Conservation (phyloP, 2,329 filamentous ascomycete genomes). For the Cordyceps cateniannulata region DNA sequence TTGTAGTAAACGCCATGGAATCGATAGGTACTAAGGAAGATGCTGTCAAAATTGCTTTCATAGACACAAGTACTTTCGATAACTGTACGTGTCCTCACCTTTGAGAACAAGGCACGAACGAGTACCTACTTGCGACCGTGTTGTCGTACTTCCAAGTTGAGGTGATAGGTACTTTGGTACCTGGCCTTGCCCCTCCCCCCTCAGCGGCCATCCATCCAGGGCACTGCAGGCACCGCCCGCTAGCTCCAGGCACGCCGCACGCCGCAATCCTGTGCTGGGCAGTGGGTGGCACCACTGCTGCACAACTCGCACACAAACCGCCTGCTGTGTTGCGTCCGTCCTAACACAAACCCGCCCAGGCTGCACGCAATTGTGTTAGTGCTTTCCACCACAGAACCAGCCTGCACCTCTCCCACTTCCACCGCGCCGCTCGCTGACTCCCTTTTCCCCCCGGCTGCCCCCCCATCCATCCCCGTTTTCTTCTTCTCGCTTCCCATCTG, state of each 20-base stretch:
- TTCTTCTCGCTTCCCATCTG: conserved; percentile 27
- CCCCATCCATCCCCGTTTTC: conserved; percentile 27
- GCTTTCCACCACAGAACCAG: not conserved
- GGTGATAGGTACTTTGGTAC: no score
- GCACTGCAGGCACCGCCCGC: not conserved
- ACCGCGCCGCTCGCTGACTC: conserved; percentile 10
- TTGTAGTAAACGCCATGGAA: no score
- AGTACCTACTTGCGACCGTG: no score
- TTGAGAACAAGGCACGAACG: no score
- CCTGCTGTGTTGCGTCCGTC: not conserved
- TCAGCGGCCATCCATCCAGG: not conserved
- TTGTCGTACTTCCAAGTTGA: no score
- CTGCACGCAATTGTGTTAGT: not conserved
- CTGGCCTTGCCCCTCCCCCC: not conserved
- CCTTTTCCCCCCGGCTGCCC: conserved; percentile 32
- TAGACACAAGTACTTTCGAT: no score
- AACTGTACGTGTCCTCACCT: no score
- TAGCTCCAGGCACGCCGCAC: not conserved
- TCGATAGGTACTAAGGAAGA: no score
- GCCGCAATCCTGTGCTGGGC: not conserved
- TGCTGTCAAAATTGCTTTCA: no score
- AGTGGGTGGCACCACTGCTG: not conserved
- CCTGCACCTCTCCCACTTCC: not conserved
- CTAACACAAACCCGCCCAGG: not conserved
- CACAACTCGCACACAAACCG: not conserved